phyloP scores from a whole-genome alignment of 73 alveolate species.

The Stentor roeselii region DNA sequence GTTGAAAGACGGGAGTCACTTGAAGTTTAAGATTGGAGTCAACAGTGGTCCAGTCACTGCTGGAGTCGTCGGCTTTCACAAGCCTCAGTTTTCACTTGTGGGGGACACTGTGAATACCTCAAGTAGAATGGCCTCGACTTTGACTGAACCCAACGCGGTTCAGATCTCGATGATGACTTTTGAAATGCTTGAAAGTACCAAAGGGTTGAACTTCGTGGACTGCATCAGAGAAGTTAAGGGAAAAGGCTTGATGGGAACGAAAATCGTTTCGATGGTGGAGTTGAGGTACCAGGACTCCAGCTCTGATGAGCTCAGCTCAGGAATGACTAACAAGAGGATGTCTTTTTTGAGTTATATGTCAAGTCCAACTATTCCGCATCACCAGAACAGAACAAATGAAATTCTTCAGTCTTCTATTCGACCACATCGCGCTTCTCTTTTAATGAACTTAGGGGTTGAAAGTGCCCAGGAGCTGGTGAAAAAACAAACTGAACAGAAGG shows the following conservation, averaged over 20 bases:
- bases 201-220: not conserved
- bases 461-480: not conserved
- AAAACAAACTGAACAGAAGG: not conserved
- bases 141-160: constrained; percentile 30
- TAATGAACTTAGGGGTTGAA: not conserved
- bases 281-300: no score
- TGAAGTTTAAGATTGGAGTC: constrained; percentile 86
- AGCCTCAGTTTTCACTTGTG: constrained; percentile 95
- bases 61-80: constrained; percentile 97
- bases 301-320: no score
- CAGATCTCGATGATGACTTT: not conserved
- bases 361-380: no score
- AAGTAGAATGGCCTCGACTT: constrained; percentile 90
- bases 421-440: not conserved
- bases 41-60: constrained; percentile 96
- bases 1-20: not conserved
- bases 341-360: no score
- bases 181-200: not conserved
- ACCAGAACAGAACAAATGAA: no score
- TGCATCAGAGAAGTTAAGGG: constrained; percentile 10
- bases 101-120: constrained; percentile 99
- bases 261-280: no score
- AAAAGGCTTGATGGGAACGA: not conserved
- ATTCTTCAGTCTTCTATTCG: no score
- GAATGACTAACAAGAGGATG: no score